These are phyloP conservation scores for Holtermannia corniformis DNA, from an alignment of 768 basidiomycete species.

Conservation along the genomic window DNA sequence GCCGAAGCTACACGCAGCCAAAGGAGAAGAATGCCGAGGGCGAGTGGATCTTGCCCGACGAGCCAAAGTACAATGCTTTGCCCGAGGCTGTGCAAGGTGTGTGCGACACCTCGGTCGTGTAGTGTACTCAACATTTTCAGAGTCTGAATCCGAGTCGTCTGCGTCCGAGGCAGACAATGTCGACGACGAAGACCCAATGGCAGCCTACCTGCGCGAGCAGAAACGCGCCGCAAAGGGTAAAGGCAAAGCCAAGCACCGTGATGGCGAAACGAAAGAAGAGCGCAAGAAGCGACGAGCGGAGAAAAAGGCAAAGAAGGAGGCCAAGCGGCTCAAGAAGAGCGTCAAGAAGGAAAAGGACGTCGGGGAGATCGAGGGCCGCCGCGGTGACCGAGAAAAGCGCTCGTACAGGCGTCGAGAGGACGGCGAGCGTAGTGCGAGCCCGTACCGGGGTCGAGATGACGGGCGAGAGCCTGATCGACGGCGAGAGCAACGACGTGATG, in stretches of 20 bases:
- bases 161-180: constrained; percentile 40
- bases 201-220: constrained; percentile 74
- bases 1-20: constrained; percentile 74
- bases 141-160: constrained; percentile 22
- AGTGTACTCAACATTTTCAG: background rate
- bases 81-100: constrained; percentile 61
- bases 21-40: constrained; percentile 68
- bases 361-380: background rate
- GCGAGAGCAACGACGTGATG: no score
- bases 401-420: background rate
- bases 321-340: constrained; percentile 7
- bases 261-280: constrained; percentile 58
- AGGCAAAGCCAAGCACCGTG: constrained; percentile 54
- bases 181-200: constrained; percentile 97
- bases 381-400: background rate
- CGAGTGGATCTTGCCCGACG: constrained; percentile 74
- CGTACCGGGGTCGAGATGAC: no score
- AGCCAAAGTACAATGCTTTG: constrained; percentile 76
- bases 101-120: constrained; percentile 11
- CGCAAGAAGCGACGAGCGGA: constrained; percentile 62
- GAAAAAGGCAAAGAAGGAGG: constrained; percentile 57
- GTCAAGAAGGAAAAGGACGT: constrained; percentile 5
- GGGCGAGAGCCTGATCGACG: no score
- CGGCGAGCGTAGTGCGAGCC: no score
- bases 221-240: constrained; percentile 45